A percentile compares a stretch with the other conserved stretches of the same genome.
phyloP scores from a whole-genome alignment of 768 basidiomycete species.

The Coprinopsis marcescibilis region DNA sequence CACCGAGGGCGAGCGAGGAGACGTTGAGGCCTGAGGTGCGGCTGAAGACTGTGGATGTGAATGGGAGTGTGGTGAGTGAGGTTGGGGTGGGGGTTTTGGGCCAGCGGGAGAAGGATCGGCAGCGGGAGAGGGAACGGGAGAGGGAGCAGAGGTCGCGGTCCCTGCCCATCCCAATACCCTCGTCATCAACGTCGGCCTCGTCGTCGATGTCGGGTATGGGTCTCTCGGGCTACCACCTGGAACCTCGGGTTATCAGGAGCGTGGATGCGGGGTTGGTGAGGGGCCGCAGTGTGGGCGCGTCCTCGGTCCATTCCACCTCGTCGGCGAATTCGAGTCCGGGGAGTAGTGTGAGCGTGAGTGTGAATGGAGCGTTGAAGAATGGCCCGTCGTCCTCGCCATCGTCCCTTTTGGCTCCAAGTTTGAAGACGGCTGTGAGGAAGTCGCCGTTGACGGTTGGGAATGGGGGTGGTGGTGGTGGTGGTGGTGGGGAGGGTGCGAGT shows the following conservation, averaged over 20 bases:
- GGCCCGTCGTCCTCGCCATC: conserved; percentile 8
- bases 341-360: too few relatives aligned
- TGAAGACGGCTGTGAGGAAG: conserved; percentile 41
- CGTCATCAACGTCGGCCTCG: too few relatives aligned
- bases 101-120: conserved; percentile 18
- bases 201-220: too few relatives aligned
- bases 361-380: conserved; percentile 10
- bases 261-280: too few relatives aligned
- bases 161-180: too few relatives aligned
- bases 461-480: conserved; percentile 59
- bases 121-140: conserved; percentile 16
- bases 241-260: too few relatives aligned
- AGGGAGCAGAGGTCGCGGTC: too few relatives aligned
- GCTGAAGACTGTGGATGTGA: conserved; percentile 36
- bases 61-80: conserved; percentile 43
- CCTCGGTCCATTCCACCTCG: too few relatives aligned
- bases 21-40: conserved; percentile 51
- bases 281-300: too few relatives aligned
- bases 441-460: conserved; percentile 71
- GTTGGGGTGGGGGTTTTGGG: conserved; percentile 34
- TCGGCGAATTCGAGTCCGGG: conserved; percentile 16
- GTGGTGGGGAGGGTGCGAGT: conserved; percentile 54
- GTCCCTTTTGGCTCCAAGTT: not conserved
- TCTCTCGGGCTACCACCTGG: too few relatives aligned
- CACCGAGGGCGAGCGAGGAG: conserved; percentile 56